phyloP scores from a whole-genome alignment of 129 eudicot genomes.

The Smallanthus sonchifolius region DNA sequence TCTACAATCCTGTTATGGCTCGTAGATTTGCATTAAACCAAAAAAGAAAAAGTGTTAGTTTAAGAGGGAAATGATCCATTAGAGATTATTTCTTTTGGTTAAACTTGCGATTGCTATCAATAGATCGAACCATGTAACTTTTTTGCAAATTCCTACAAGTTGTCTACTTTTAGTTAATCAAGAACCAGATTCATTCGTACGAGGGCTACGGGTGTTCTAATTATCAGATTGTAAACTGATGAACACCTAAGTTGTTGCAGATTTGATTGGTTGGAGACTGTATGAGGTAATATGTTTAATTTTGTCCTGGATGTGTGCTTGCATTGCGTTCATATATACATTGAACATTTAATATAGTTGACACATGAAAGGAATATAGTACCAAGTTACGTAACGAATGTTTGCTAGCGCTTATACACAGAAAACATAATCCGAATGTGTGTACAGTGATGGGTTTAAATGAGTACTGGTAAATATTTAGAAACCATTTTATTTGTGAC shows the following conservation, averaged over 20 bases:
- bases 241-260: not conserved
- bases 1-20: constrained; percentile 91
- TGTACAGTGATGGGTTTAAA: no score
- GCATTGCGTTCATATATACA: not conserved
- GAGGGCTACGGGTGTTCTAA: not conserved
- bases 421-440: no score
- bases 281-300: not conserved
- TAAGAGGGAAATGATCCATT: constrained; percentile 53
- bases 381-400: no score
- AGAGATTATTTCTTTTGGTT: not conserved
- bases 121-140: not conserved
- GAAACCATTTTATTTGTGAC: no score
- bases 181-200: not conserved
- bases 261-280: not conserved
- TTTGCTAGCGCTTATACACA: no score
- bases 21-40: constrained; percentile 70
- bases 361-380: no score
- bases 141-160: not conserved
- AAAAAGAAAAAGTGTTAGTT: constrained; percentile 66
- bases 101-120: not conserved
- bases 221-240: not conserved
- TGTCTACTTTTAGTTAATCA: not conserved
- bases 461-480: no score
- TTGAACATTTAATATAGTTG: no score
- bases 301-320: not conserved